These are phyloP conservation scores for Phytopythium ostracodes DNA, from an alignment of 352 stramenopile genomes.

Conservation along the genomic window DNA sequence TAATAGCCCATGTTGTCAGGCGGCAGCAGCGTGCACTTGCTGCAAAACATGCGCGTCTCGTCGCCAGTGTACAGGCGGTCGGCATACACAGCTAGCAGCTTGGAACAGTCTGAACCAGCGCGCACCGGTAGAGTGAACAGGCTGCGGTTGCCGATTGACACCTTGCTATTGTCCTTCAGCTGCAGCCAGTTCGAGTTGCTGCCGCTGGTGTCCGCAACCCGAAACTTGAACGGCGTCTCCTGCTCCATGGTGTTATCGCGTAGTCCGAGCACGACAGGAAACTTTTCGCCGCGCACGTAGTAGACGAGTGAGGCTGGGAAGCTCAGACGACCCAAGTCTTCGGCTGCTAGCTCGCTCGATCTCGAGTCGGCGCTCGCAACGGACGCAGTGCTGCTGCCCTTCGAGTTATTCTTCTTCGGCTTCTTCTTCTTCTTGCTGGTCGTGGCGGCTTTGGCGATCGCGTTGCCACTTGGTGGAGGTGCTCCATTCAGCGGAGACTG, in stretches of 20 bases:
- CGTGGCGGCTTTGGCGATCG: background rate
- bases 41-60: conserved; percentile 74
- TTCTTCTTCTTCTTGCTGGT: background rate
- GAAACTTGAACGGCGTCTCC: conserved; percentile 44
- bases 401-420: conserved; percentile 5
- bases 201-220: conserved; percentile 39
- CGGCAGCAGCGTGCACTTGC: conserved; percentile 73
- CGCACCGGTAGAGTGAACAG: conserved; percentile 66
- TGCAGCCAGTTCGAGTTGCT: conserved; percentile 50
- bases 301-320: conserved; percentile 72
- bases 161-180: conserved; percentile 53
- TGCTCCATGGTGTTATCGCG: conserved; percentile 17
- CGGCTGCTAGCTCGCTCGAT: conserved; percentile 15
- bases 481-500: conserved; percentile 12
- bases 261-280: conserved; percentile 66
- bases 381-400: background rate
- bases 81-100: conserved; percentile 59
- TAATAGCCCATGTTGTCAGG: conserved; percentile 55
- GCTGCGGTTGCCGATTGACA: conserved; percentile 54
- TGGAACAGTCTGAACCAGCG: conserved; percentile 14
- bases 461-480: background rate
- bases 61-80: conserved; percentile 75
- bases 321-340: conserved; percentile 41
- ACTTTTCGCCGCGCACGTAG: conserved; percentile 71
- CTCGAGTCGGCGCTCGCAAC: background rate